A percentile compares a stretch with the other conserved stretches of the same genome.
Conservation (phyloP, 1,139 yeast species). For the Protomyces lactucae-debilis region DNA sequence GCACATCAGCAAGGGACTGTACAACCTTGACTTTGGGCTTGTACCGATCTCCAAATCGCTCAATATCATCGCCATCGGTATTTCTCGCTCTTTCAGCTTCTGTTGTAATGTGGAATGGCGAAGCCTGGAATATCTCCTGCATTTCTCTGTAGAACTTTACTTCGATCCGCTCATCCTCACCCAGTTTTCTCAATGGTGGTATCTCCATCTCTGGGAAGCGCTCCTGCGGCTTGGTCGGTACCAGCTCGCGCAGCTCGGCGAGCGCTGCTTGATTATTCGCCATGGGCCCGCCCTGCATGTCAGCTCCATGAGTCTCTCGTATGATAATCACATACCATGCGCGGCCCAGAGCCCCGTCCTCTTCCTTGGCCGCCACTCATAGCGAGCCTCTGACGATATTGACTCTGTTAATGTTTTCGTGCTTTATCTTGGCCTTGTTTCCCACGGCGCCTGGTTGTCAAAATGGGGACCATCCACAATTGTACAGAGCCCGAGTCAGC, state of each 20-base stretch:
- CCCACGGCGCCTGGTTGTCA: too few relatives aligned
- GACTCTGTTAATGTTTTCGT: too few relatives aligned
- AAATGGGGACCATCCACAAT: too few relatives aligned
- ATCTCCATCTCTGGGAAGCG: conserved; percentile 14
- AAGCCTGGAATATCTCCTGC: conserved; percentile 7
- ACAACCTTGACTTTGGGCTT: conserved; percentile 10
- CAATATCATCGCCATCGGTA: conserved; percentile 16
- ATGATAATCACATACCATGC: not conserved
- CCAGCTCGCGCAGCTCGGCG: conserved; percentile 8
- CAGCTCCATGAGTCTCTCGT: not conserved
- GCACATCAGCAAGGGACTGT: conserved; percentile 14
- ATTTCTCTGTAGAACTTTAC: conserved; percentile 18
- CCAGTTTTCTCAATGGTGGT: conserved; percentile 2
- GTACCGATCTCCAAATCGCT: conserved; percentile 17
- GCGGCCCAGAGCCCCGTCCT: conserved; percentile 21
- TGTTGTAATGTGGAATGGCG: conserved; percentile 8
- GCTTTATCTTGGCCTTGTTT: too few relatives aligned
- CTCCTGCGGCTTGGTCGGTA: conserved; percentile 14
- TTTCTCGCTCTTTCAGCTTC: conserved; percentile 4
- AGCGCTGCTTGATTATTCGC: conserved; percentile 11
- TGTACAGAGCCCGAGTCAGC: too few relatives aligned
- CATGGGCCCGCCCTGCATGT: conserved; percentile 9
- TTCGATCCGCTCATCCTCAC: conserved; percentile 13
- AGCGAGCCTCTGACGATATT: not conserved
- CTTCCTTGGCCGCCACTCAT: conserved; percentile 8